Percentiles rank a stretch among this genome's conserved stretches.
These are phyloP conservation scores for Aspergillus neoniger DNA, from an alignment of 2,329 filamentous ascomycete genomes.

Conservation along the genomic window DNA sequence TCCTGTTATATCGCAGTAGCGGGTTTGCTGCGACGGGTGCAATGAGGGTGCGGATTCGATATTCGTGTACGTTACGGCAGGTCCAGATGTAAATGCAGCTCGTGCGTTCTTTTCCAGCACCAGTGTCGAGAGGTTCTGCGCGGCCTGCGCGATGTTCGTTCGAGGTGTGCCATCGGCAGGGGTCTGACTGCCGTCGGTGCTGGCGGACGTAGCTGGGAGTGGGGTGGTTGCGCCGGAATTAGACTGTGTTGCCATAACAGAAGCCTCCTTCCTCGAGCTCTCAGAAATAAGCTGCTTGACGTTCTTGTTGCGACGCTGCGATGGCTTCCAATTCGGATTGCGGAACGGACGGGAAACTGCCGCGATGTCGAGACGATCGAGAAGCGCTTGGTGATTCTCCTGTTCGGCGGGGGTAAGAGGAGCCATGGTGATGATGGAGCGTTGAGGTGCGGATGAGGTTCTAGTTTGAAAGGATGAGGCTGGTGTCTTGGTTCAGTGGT, in stretches of 20 bases:
- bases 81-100: constrained; percentile 55
- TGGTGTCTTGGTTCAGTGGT: neutral
- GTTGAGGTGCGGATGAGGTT: neutral
- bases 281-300: constrained; percentile 95
- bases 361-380: constrained; percentile 91
- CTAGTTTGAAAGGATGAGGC: neutral
- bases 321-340: constrained; percentile 85
- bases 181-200: constrained; percentile 45
- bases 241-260: constrained; percentile 76
- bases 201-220: constrained; percentile 37
- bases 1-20: constrained; percentile 95
- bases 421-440: constrained; percentile 48
- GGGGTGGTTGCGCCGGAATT: constrained; percentile 80
- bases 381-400: constrained; percentile 79
- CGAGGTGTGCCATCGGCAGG: constrained; percentile 48
- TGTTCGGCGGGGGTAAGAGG: constrained; percentile 70
- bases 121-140: constrained; percentile 80
- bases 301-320: constrained; percentile 97
- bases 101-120: constrained; percentile 77
- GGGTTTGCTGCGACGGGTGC: constrained; percentile 72
- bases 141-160: constrained; percentile 82
- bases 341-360: constrained; percentile 85
- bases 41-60: constrained; percentile 92
- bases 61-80: constrained; percentile 87
- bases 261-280: constrained; percentile 84